Base-by-base conservation (phyloP, 2,329 filamentous ascomycete genomes). In the Geoglossum cookeanum region DNA sequence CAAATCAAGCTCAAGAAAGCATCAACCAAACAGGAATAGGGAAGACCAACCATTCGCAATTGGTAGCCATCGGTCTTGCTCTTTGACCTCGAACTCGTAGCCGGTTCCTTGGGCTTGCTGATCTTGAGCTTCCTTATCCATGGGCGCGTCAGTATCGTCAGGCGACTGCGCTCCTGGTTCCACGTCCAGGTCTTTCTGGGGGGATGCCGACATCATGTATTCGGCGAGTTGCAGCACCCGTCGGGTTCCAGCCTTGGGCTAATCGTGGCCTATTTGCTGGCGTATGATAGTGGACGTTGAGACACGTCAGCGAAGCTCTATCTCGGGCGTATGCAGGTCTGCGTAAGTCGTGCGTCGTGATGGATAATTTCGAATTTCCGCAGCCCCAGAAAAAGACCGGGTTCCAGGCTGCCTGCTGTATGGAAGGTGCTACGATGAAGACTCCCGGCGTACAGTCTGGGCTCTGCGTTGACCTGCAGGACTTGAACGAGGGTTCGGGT, bases 31-130 rank as follows among this genome's bases (percentile, higher is more conserved):
- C 64, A 66, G 64, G 65, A 61, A 65, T 56, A 60, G 62, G 22
- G 62, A 65, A 63, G 73, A 92, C 92, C 80, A 80, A 98, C 92
- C 92, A 89, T 98, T 98, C 75, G 92, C 92, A 80, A 98, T 98
- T 71, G 92, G 92, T 71, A 98, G 81, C 92, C 92, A 98, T 78
- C 92, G 79, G 75, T 98, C 92, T 75, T 98, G 92, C 75, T 98
- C 92, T 79, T 97, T 97, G 73, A 97, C 91, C 75, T 97, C 91
- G 71, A 96, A 95, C 76, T 97, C 91, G 73, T 88, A 88, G 72
- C 76, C 82, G 73, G 85, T 78, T 71, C 79, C 84, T 72, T 78
- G 78, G 71, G 78, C 77, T 76, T 88, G 84, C 82, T 81, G 79
- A 75, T 87, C 84, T 72, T 83, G 80, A 74, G 78, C 75, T 71